Base-by-base conservation (phyloP, 2,329 filamentous ascomycete species). In the Diaporthe destruens region DNA sequence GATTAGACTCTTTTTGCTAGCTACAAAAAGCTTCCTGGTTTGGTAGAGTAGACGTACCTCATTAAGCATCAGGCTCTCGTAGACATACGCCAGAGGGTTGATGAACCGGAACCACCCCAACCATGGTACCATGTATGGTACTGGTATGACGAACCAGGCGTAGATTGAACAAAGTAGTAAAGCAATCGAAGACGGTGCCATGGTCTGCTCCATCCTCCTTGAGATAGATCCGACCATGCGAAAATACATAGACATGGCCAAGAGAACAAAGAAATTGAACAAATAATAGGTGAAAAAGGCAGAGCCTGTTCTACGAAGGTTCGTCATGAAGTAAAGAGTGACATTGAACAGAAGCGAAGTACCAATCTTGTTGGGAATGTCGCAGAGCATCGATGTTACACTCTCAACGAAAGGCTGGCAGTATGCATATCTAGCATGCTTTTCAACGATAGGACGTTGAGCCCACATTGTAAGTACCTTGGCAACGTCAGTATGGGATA, bases 251-350 rank as follows among this genome's bases (percentile, higher is more conserved):
- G 84, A 85, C 87, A 89, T 87, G 18, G 81, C 79, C 25, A 90
- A 81, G 11, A 82, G 85, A 25, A 82, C 81, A 39, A 85, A 77
- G 74, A 87, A 87, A 1, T 82, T 84, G 75, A 88, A 86, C 4
- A 88, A 78, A 75, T 86, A 86, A 79, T 85, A 89, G 69, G 85
- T 84, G 76, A 89, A 89, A 77, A 89, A 89, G 0, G 85, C 81
- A 12, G 86, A 87, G 2, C 89, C 82, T 71, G 86, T 85, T 59
- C 88, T 84, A 71, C 87, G 84, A 9, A 93, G 83, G 72, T 90
- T 87, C 0, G 88, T 87, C 88, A 92, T 88, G 79, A 92, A 92
- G 81, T 93, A 93, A 0, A 92, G 79, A 2, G 87, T 85, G 69
- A 91, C 63, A 76, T 92, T 92, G 84, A 91, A 92, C 8, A 84